Base-by-base conservation (phyloP, 2,329 filamentous ascomycete genomes). In the Phaeosphaeriaceae sp. region DNA sequence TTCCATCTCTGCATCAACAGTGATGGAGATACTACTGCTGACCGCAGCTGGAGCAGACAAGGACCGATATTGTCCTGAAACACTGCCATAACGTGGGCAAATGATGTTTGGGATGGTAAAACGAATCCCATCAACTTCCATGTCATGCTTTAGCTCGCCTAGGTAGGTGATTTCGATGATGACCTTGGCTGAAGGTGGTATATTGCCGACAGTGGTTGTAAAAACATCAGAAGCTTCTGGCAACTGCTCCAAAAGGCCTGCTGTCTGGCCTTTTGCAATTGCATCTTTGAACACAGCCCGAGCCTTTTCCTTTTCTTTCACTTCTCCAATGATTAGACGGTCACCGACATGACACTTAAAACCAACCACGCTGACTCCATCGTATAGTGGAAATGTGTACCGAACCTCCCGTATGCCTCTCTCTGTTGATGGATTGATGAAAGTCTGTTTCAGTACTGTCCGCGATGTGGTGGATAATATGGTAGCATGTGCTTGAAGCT, bases 321-420 rank as follows among this genome's bases (percentile, higher is more conserved):
- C 87, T 11, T 86, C 69, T 12, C 88, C 87, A 3, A 77, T 76
- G 57, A 89, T 83, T 13, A 83, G 76, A 11, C 83, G 82, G 26
- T 79, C 73, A 28, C 81, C 85, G 38, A 91, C 78, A 12, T 76
- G 81, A 71, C 87, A 90, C 4, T 77, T 81, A 56, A 91, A 92
- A 3, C 76, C 79, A 6, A 87, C 85, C 0, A 92, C 84, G 6
- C 83, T 87, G 13, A 89, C 85, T 8, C 88, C 87, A 63, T 90
- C 86, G 55, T 87, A 89, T 0, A 92, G 77, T 0, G 88, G 88
- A 54, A 92, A 91, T 0, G 80, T 80, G 66, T 92, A 92, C 12
- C 77, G 76, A 13, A 85, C 79, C 63, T 89, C 76, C 7, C 76
- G 63, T 50, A 86, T 80, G 3, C 64, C 64, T 8, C 74, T 66